These are phyloP conservation scores for Apophysomyces sp. DNA, from an alignment of 371 early-diverging fungal species.

Conservation along the genomic window DNA sequence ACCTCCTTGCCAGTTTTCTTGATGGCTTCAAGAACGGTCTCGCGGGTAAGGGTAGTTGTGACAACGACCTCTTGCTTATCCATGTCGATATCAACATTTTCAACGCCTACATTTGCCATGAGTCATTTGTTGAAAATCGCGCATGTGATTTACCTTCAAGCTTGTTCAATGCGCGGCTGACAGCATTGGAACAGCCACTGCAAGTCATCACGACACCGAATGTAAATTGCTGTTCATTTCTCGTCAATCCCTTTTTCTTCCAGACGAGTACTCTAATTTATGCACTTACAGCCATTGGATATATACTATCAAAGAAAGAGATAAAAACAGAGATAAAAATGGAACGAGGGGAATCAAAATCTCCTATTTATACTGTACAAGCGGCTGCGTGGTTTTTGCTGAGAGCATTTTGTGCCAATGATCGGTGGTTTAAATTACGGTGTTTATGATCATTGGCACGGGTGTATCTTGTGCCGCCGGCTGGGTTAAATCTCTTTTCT, in stretches of 20 bases:
- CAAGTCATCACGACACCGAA: constrained; percentile 86
- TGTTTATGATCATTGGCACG: not conserved
- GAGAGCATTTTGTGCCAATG: constrained; percentile 3
- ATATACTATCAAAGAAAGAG: not conserved
- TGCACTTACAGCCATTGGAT: constrained; percentile 10
- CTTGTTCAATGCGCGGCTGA: constrained; percentile 67
- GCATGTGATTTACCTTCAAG: constrained; percentile 44
- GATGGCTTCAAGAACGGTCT: constrained; percentile 66
- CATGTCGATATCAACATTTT: constrained; percentile 61
- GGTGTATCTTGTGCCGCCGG: not conserved
- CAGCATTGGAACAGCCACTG: constrained; percentile 80
- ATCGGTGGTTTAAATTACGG: not conserved
- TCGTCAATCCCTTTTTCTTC: not conserved
- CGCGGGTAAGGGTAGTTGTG: constrained; percentile 41
- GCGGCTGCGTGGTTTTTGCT: constrained; percentile 2
- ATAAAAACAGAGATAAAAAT: not conserved
- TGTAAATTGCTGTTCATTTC: constrained; percentile 49
- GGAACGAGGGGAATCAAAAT: not conserved
- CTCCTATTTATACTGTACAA: not conserved
- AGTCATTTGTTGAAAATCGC: not conserved
- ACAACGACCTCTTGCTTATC: constrained; percentile 75
- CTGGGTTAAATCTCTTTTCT: not conserved
- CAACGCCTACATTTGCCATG: constrained; percentile 37
- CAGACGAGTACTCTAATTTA: not conserved
- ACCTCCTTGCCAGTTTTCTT: constrained; percentile 80